Conservation (phyloP, 1,284 basidiomycete species). For the Rhodofomes roseus region DNA sequence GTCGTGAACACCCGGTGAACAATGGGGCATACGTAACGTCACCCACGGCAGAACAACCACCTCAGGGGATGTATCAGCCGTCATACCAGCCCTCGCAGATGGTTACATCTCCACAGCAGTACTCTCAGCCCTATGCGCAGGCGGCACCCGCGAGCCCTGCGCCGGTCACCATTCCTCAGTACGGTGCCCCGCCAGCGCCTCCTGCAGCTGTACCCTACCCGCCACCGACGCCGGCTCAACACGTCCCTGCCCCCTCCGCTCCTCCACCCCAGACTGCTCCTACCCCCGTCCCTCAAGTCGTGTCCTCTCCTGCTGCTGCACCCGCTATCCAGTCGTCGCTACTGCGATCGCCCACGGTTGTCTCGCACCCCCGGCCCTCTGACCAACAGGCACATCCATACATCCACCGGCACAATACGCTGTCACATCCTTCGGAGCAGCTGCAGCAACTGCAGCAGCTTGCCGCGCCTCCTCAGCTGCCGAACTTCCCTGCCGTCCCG, state of each 20-base stretch:
- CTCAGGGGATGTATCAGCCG: constrained; percentile 18
- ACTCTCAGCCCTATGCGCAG: constrained; percentile 11
- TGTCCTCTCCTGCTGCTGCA: constrained; percentile 11
- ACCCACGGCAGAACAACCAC: constrained; percentile 10
- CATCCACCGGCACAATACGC: constrained; percentile 21
- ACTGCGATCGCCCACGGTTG: constrained; percentile 41
- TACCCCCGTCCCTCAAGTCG: constrained; percentile 7
- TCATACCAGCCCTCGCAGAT: constrained; percentile 6
- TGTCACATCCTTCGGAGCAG: constrained; percentile 29
- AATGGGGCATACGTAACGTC: constrained; percentile 13
- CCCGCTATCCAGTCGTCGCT: constrained; percentile 18
- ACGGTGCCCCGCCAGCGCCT: constrained; percentile 11
- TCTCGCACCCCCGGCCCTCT: constrained; percentile 17
- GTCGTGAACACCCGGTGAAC: constrained; percentile 5
- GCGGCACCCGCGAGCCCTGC: constrained; percentile 11
- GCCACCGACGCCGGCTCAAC: constrained; percentile 10
- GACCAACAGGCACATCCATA: constrained; percentile 10
- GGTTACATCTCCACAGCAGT: constrained; percentile 6
- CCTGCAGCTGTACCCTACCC: constrained; percentile 12
- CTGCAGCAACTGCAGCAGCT: constrained; percentile 32
- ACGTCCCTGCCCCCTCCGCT: constrained; percentile 12
- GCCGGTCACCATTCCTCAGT: constrained; percentile 26
- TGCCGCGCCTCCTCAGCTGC: constrained; percentile 35
- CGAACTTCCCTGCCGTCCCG: constrained; percentile 71
- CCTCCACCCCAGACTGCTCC: constrained; percentile 11